These are phyloP conservation scores for Acanthamoeba lenticulata DNA, from an alignment of 208 protist genomes.

Conservation along the genomic window DNA sequence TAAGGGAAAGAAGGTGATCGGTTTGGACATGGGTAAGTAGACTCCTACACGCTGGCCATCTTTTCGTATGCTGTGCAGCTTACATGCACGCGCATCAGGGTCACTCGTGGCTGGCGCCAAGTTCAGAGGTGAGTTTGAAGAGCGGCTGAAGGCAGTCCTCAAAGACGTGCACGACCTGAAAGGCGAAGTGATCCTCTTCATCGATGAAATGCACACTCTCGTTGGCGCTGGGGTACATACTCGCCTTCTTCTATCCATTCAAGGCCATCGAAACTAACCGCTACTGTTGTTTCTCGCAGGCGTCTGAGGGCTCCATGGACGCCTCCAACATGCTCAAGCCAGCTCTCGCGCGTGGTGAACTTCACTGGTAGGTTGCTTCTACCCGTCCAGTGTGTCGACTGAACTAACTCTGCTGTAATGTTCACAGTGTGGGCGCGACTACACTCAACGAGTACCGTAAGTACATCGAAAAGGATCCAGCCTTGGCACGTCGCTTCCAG, in stretches of 20 bases:
- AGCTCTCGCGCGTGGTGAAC: conserved; percentile 95
- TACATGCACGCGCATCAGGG: neutral
- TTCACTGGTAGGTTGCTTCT: no score
- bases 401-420: conserved; percentile 82
- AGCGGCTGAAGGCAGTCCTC: conserved; percentile 98
- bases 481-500: conserved; percentile 98
- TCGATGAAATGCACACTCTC: conserved; percentile 99
- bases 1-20: conserved; percentile 82
- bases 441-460: conserved; percentile 98
- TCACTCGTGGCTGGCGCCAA: conserved; percentile 98
- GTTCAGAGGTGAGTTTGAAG: conserved; percentile 99
- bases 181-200: conserved; percentile 98
- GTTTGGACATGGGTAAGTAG: conserved; percentile 99
- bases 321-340: conserved; percentile 98
- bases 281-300: no score
- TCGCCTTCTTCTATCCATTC: neutral
- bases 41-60: conserved; percentile 71
- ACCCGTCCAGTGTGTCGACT: neutral
- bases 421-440: conserved; percentile 98
- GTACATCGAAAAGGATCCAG: conserved; percentile 98
- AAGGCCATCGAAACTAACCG: neutral
- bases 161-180: conserved; percentile 96
- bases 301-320: conserved; percentile 84
- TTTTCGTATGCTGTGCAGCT: neutral
- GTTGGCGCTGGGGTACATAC: conserved; percentile 96